Base-by-base conservation (phyloP, 495 filamentous ascomycete genomes). In the Endocarpon pusillum region DNA sequence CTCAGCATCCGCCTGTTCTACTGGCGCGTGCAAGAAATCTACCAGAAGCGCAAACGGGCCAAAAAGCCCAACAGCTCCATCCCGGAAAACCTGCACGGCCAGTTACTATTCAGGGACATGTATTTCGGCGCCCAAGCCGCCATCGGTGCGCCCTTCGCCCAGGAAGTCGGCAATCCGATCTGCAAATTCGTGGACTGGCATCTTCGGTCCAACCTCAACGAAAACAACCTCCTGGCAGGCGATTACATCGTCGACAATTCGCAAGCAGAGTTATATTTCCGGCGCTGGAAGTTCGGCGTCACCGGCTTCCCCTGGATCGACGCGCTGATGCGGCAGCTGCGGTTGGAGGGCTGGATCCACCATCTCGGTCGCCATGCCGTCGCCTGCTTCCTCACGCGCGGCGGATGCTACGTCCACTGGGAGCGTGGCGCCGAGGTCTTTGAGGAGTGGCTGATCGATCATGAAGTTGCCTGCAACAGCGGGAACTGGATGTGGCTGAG, bases 401-500 rank as follows among this genome's bases (percentile, higher is more conserved):
- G 77, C 15, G 76, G 76, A 7, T 78, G 74, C 48, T 82, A 79
- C 41, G 60, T 82, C 19, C 63, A 66, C 41, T 82, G 76, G 75
- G 75, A 81, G 45, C 62, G 76, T 15, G 77, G 76, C 0, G 76
- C 74, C 3, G 75, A 75, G 17, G 76, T 80, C 0, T 82, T 82
- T 29, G 75, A 80, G 43, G 75, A 81, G 38, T 67, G 61, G 58
- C 55, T 82, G 22, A 55, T 82, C 24, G 77, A 82, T 38, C 75
- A 82, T 42, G 76, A 82, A 47, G 60, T 66, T 0, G 69, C 75
- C 7, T 75, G 67, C 30, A 82, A 81, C 38, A 55, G 60, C 0
- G 77, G 76, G 0, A 81, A 82, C 32, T 82, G 74, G 77, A 72
- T 77, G 47, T 81, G 76, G 76, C 52, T 82, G n/a, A 64, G 60